Percentiles rank a stretch among this genome's conserved stretches.
Conservation (phyloP, 2,329 filamentous ascomycete species). For the Metarhizium robertsii region DNA sequence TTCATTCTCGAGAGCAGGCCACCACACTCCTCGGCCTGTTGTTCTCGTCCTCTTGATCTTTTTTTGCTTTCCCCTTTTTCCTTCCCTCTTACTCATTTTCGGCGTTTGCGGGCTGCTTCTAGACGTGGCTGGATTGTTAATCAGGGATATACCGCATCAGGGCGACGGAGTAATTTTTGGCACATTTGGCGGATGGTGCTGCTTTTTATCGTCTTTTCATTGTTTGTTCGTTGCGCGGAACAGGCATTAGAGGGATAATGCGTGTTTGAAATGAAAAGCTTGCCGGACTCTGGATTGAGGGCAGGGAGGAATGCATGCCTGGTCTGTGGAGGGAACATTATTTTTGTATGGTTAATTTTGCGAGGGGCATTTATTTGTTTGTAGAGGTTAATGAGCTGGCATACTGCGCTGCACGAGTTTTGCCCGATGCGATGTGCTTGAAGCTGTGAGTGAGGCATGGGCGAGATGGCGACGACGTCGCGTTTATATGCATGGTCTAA, state of each 20-base stretch:
- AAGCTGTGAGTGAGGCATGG: not conserved
- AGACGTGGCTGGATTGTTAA: constrained; percentile 10
- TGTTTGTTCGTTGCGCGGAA: not conserved
- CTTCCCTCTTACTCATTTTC: constrained; percentile 7
- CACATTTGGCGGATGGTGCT: constrained; percentile 5
- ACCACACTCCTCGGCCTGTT: not conserved
- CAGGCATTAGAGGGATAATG: not conserved
- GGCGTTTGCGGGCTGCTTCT: constrained; percentile 13
- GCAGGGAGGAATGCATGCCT: not conserved
- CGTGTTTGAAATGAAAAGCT: not conserved
- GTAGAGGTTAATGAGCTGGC: not conserved
- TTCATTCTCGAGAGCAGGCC: constrained; percentile 5
- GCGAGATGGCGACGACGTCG: too few species aligned
- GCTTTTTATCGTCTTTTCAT: not conserved
- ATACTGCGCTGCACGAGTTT: not conserved
- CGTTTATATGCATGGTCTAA: too few species aligned
- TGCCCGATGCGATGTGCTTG: not conserved
- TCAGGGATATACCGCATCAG: constrained; percentile 4
- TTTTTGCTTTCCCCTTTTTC: not conserved
- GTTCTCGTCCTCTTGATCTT: not conserved
- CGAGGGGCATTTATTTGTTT: not conserved
- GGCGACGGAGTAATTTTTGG: constrained; percentile 3
- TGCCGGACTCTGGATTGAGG: not conserved
- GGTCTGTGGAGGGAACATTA: not conserved
- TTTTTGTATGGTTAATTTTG: not conserved